phyloP scores from a whole-genome alignment of 2,329 filamentous ascomycete genomes.

The Pestalotiopsis sp. region DNA sequence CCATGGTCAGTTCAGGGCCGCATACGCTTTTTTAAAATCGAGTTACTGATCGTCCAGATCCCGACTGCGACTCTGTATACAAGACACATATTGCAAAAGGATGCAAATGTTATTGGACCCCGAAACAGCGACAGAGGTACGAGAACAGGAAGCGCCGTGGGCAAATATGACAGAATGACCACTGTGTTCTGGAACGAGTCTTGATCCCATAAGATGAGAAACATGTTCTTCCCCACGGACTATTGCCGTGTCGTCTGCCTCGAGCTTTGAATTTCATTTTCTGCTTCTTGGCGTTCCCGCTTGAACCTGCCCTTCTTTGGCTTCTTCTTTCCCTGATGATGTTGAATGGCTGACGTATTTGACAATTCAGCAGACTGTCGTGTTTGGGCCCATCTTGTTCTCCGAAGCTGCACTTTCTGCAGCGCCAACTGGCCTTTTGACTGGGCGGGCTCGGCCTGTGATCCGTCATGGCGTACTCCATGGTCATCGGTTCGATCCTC shows the following conservation, averaged over 20 bases:
- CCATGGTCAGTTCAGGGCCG: background rate
- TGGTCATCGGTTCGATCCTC: background rate
- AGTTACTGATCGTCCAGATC: background rate
- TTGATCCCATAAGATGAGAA: no score
- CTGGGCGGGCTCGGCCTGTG: background rate
- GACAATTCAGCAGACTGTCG: background rate
- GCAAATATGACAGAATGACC: background rate
- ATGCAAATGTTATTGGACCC: conserved; percentile 1
- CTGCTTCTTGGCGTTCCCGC: background rate
- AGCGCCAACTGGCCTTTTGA: background rate
- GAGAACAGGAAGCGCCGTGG: conserved; percentile 3
- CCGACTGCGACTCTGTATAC: background rate
- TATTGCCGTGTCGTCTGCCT: background rate
- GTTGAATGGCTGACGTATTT: background rate
- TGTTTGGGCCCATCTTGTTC: background rate
- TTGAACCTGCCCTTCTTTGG: background rate
- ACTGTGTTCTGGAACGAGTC: background rate
- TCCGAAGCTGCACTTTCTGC: background rate
- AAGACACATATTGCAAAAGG: background rate
- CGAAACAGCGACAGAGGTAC: background rate
- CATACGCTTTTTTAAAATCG: background rate
- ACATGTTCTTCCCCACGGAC: background rate
- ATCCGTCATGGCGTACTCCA: background rate
- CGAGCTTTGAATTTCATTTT: background rate
- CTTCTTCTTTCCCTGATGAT: background rate